Base-by-base conservation (phyloP, 805 yeast species). In the Candida schatavii region DNA sequence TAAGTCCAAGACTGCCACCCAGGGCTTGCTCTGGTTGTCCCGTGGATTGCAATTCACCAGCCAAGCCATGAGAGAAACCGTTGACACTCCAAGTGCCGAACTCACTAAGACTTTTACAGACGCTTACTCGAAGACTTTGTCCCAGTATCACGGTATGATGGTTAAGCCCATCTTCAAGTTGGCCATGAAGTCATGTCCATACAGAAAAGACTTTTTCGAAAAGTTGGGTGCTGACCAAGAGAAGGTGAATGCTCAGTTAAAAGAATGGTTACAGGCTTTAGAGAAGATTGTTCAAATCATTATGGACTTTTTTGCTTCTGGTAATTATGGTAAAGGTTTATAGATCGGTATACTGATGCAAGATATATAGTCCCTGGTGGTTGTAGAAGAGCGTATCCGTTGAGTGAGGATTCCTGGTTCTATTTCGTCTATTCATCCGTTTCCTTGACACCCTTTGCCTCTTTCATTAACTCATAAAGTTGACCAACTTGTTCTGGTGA, bases 121-220 rank as follows among this genome's bases (percentile, higher is more conserved):
- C 54, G 85, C 95, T n/a, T 88, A 88, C 70, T 57, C 74, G 47
- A 85, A 83, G 67, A 88, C 96, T 4, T 75, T 88, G 59, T 75
- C 84, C 45, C 81, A 88, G 64, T 83, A 80, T 67, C 97, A 88
- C 68, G 81, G 83, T 41, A 78, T 88, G 76, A 70, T 88, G 55
- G 74, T 88, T 47, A 85, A 83, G 57, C 96, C 96, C 21, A 80
- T 89, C 40, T 88, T 88, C 78, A 87, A 87, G 68, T 74, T 89
- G 61, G 97, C 97, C 37, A 89, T 88, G 96, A 86, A 85, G 64
- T 95, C 96, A 2, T 87, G 95, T 64, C 97, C 97, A 10, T 89
- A 87, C 67, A 80, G 96, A 70, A 80, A 78, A 61, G 95, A 81
- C 57, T 86, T 88, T 59, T 88, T 87, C 56, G 82, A 64, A 45